Conservation (phyloP, 768 basidiomycete species). For the Hydnomerulius pinastri region DNA sequence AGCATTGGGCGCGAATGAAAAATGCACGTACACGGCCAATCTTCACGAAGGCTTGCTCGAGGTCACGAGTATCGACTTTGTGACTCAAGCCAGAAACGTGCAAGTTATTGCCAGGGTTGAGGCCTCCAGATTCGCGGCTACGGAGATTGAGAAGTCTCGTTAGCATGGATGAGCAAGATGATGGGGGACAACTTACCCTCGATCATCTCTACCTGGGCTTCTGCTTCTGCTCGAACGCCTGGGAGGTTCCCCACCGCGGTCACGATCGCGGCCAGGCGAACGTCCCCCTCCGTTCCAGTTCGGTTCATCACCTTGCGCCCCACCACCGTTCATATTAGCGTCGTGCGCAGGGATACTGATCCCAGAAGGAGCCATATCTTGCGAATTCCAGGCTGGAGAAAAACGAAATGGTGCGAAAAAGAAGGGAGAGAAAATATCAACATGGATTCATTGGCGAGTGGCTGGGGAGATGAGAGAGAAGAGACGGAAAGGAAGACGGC, state of each 20-base stretch:
- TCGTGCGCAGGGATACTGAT: constrained; percentile 70
- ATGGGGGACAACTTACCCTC: constrained; percentile 49
- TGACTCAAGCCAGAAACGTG: constrained; percentile 59
- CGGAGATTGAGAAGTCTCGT: neutral
- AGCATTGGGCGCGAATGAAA: neutral
- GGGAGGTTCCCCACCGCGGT: constrained; percentile 48
- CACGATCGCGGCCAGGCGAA: constrained; percentile 41
- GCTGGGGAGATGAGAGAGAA: constrained; percentile 25
- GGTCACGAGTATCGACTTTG: constrained; percentile 77
- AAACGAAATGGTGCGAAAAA: constrained; percentile 36
- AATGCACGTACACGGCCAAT: constrained; percentile 70
- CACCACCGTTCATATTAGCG: constrained; percentile 45
- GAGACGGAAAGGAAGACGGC: neutral
- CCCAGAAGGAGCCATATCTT: constrained; percentile 76
- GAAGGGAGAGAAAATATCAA: constrained; percentile 44
- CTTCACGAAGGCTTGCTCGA: constrained; percentile 87
- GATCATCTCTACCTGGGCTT: constrained; percentile 64
- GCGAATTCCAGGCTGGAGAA: constrained; percentile 77
- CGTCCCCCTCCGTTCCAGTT: constrained; percentile 51
- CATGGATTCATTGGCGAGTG: constrained; percentile 36
- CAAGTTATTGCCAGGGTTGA: constrained; percentile 69
- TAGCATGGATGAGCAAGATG: neutral
- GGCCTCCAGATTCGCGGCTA: constrained; percentile 35
- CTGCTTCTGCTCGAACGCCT: constrained; percentile 77
- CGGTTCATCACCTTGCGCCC: constrained; percentile 52